Conservation (phyloP, 2,329 filamentous ascomycete species). For the Domatiomyces globalis region DNA sequence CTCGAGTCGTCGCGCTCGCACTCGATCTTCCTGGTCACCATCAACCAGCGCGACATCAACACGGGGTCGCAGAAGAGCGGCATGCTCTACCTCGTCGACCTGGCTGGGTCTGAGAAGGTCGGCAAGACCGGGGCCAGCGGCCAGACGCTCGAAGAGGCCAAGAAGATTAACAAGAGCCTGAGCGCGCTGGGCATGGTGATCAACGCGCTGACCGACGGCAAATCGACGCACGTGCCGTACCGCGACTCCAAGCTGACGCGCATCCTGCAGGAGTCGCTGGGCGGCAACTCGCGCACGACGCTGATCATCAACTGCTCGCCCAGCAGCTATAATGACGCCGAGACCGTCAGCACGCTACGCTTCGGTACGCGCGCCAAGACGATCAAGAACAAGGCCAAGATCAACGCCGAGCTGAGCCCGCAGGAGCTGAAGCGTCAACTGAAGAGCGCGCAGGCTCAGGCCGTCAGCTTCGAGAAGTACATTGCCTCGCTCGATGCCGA, state of each 20-base stretch:
- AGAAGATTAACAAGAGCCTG: conserved; percentile 99
- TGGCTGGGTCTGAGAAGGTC: conserved; percentile 96
- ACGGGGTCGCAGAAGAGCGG: conserved; percentile 92
- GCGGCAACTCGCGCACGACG: conserved; percentile 96
- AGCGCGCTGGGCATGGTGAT: conserved; percentile 98
- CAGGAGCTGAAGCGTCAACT: conserved; percentile 86
- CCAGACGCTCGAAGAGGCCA: conserved; percentile 92
- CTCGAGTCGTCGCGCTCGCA: conserved; percentile 95
- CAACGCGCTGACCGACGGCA: conserved; percentile 89
- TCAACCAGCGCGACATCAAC: conserved; percentile 95
- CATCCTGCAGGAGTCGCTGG: conserved; percentile 91
- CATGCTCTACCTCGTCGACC: conserved; percentile 90
- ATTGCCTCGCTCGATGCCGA: conserved; percentile 72
- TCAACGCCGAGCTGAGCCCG: conserved; percentile 94
- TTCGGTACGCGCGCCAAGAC: conserved; percentile 95
- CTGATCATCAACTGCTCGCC: conserved; percentile 99
- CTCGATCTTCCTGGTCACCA: conserved; percentile 93
- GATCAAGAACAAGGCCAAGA: conserved; percentile 99
- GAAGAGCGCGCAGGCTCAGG: conserved; percentile 80
- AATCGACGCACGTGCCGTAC: conserved; percentile 91
- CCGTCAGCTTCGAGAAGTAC: conserved; percentile 77
- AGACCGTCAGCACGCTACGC: conserved; percentile 79
- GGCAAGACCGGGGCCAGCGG: conserved; percentile 96
- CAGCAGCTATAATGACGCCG: conserved; percentile 92
- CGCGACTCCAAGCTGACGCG: conserved; percentile 95